Percentiles rank a stretch among this genome's conserved stretches.
These are phyloP conservation scores for Blastobotrys americana DNA, from an alignment of 805 yeast genomes.

Conservation along the genomic window DNA sequence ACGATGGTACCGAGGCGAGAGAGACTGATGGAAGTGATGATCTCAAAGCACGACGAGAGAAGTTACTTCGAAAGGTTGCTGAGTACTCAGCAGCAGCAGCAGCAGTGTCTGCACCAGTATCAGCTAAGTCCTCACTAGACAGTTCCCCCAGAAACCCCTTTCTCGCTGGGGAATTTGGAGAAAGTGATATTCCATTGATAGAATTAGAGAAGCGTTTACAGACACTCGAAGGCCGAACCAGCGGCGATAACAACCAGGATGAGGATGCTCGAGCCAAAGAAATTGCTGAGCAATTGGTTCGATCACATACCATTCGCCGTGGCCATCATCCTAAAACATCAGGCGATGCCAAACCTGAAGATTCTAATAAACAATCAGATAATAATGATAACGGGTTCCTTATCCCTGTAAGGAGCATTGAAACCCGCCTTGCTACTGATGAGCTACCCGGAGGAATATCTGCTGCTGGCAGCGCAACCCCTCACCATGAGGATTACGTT, in stretches of 20 bases:
- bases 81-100: neutral
- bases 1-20: constrained; percentile 4
- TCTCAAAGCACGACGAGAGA: constrained; percentile 4
- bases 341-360: constrained; percentile 1
- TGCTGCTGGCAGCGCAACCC: constrained; percentile 12
- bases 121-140: neutral
- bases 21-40: constrained; percentile 15
- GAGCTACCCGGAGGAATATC: constrained; percentile 13
- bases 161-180: constrained; percentile 6
- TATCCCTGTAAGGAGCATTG: constrained; percentile 24
- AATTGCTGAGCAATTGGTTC: constrained; percentile 6
- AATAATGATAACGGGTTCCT: constrained; percentile 14
- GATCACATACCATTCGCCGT: constrained; percentile 1
- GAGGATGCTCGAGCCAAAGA: neutral
- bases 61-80: neutral
- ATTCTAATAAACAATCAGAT: constrained; percentile 14
- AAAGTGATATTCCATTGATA: constrained; percentile 21
- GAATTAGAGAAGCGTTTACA: constrained; percentile 16
- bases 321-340: neutral
- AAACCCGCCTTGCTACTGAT: constrained; percentile 27
- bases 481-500: constrained; percentile 37
- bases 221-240: constrained; percentile 13
- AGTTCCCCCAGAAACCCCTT: neutral
- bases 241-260: constrained; percentile 2
- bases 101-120: neutral